A percentile compares a stretch with the other conserved stretches of the same genome.
Evolutionary conservation across 2,329 filamentous ascomycete genomes (phyloP).

Genomic region (Claviceps digitariae): DNA sequence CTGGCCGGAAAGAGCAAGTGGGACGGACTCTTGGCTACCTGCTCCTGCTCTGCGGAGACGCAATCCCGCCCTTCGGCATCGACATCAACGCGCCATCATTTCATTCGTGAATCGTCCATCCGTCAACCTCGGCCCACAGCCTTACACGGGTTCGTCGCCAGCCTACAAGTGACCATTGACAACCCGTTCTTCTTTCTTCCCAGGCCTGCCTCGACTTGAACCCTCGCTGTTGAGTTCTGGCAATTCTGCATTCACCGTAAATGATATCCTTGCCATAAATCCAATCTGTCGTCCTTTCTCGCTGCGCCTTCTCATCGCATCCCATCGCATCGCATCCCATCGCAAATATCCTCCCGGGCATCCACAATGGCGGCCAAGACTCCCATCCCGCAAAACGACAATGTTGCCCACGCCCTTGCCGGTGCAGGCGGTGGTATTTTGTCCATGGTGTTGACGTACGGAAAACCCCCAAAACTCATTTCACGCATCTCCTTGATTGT

Average conservation of each 20-base stretch:
- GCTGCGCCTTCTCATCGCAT: too few relatives aligned
- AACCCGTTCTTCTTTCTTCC: background rate
- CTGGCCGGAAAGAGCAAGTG: background rate
- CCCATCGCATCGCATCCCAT: background rate
- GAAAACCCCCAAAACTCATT: background rate
- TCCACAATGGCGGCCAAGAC: constrained; percentile 35
- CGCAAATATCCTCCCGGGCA: background rate
- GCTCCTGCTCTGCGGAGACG: background rate
- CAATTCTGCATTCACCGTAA: background rate
- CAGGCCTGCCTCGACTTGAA: too few relatives aligned
- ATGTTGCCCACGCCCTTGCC: constrained; percentile 88
- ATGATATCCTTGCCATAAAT: background rate
- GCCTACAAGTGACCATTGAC: background rate
- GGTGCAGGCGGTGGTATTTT: constrained; percentile 87
- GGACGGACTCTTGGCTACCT: background rate
- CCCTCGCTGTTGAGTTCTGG: background rate
- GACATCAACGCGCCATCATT: background rate
- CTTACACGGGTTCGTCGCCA: background rate
- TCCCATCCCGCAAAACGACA: constrained; percentile 76
- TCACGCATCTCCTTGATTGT: background rate
- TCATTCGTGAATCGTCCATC: background rate
- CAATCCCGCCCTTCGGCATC: constrained; percentile 3
- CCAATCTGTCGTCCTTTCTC: too few relatives aligned
- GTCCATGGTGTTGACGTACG: constrained; percentile 86
- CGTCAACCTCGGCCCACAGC: constrained; percentile 4